Evolutionary conservation across 441 rosid species (phyloP).

Genomic region (Gossypium lobatum): DNA sequence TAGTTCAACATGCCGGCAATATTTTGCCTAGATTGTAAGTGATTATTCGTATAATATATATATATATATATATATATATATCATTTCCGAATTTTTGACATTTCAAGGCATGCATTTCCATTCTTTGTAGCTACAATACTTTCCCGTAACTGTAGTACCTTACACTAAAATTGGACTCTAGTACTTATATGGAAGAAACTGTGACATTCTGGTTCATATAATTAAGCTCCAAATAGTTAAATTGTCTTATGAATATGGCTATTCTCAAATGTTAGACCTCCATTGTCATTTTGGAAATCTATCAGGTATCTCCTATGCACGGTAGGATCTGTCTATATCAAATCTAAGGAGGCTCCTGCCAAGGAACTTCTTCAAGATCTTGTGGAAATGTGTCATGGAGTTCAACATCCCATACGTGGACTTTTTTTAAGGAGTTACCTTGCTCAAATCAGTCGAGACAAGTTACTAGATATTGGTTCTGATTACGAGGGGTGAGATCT

Average conservation of each 20-base stretch:
- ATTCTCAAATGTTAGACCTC: neutral
- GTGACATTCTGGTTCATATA: neutral
- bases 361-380: constrained; percentile 83
- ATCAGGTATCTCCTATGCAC: constrained; percentile 86
- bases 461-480: constrained; percentile 74
- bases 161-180: neutral
- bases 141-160: neutral
- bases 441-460: constrained; percentile 82
- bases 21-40: constrained; percentile 59
- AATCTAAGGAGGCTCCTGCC: constrained; percentile 76
- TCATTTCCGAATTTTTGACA: neutral
- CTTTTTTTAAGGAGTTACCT: constrained; percentile 88
- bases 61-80: too few species aligned
- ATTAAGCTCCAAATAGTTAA: neutral
- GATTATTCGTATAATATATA: neutral
- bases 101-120: neutral
- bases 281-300: constrained; percentile 12
- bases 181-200: neutral
- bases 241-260: neutral
- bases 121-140: neutral
- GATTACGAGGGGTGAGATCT: constrained; percentile 59
- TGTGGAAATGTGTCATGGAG: constrained; percentile 86
- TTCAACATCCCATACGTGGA: constrained; percentile 88
- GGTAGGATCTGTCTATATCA: constrained; percentile 83
- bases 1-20: constrained; percentile 73